These are phyloP conservation scores for Ophryocystis elektroscirrha DNA, from an alignment of 169 alveolate genomes.

Conservation along the genomic window DNA sequence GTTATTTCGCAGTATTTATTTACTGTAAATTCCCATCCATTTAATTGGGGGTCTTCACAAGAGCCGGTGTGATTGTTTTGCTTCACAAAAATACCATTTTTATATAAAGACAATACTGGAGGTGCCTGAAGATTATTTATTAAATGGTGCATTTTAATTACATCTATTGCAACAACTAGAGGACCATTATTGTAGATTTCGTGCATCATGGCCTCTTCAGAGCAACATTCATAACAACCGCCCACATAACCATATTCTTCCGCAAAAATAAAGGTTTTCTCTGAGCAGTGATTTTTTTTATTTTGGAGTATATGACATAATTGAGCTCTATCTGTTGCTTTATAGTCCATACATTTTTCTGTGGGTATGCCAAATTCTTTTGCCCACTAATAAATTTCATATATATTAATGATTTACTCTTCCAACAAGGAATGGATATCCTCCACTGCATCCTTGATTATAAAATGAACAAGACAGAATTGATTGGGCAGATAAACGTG, in stretches of 20 bases:
- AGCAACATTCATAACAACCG: constrained; percentile 52
- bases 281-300: not conserved
- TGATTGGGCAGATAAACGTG: not conserved
- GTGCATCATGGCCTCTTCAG: constrained; percentile 38
- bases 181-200: constrained; percentile 49
- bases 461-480: constrained; percentile 12
- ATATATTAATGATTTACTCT: not conserved
- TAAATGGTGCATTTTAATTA: not conserved
- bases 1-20: no score
- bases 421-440: constrained; percentile 61
- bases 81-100: not conserved
- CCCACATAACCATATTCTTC: constrained; percentile 42
- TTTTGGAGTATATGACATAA: constrained; percentile 2
- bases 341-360: constrained; percentile 1
- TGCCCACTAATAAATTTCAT: not conserved
- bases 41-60: no score
- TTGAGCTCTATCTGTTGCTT: constrained; percentile 7
- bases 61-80: no score
- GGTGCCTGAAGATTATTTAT: not conserved
- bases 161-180: constrained; percentile 42
- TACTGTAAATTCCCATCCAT: no score
- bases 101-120: not conserved
- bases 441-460: constrained; percentile 67
- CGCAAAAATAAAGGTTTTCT: constrained; percentile 19
- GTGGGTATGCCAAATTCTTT: constrained; percentile 1